Percentiles rank a stretch among this genome's conserved stretches.
Conservation (phyloP, 352 stramenopile species). For the Phytopythium chamaehyphon region DNA sequence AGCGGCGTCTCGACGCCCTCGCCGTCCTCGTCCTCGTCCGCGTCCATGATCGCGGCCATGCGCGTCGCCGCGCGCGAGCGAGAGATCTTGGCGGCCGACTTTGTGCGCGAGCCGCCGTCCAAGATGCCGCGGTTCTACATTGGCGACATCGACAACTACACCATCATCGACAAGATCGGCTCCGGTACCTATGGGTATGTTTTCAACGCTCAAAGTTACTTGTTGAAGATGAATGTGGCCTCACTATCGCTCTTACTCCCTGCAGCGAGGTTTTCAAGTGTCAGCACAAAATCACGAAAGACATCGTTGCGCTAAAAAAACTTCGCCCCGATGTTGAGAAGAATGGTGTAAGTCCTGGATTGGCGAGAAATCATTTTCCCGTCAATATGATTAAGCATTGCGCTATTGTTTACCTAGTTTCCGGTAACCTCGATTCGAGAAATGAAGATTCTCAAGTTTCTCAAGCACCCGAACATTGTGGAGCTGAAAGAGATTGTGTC, state of each 20-base stretch:
- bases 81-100: conserved; percentile 61
- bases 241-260: conserved; percentile 7
- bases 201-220: background rate
- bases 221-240: too few species aligned
- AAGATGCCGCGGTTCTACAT: conserved; percentile 75
- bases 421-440: conserved; percentile 95
- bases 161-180: conserved; percentile 86
- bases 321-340: conserved; percentile 81
- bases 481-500: conserved; percentile 94
- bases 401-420: conserved; percentile 70
- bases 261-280: conserved; percentile 85
- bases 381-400: too few species aligned
- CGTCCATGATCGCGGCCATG: conserved; percentile 67
- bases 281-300: conserved; percentile 82
- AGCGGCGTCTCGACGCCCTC: background rate
- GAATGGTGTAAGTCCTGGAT: conserved; percentile 55
- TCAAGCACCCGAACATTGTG: conserved; percentile 95
- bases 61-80: conserved; percentile 61
- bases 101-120: conserved; percentile 21
- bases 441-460: conserved; percentile 97
- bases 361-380: too few species aligned
- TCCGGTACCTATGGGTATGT: conserved; percentile 83
- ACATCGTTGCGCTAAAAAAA: conserved; percentile 86
- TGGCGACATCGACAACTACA: conserved; percentile 84
- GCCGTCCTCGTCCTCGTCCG: conserved; percentile 28